A percentile compares a stretch with the other conserved stretches of the same genome.
These are phyloP conservation scores for Gentiana straminea DNA, from an alignment of 257 asterid genomes.

Conservation along the genomic window DNA sequence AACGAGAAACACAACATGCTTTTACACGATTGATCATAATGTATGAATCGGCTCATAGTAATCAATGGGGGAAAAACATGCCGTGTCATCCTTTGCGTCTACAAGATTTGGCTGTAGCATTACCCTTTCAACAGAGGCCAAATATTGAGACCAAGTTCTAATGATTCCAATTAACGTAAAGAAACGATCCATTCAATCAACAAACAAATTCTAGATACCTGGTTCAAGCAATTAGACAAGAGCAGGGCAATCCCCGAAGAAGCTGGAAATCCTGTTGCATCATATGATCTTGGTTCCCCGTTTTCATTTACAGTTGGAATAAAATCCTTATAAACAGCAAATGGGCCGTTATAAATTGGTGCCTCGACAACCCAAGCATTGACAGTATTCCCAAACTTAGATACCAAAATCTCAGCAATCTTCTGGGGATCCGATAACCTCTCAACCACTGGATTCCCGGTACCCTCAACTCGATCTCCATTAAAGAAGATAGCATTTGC, in stretches of 20 bases:
- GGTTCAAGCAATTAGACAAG: constrained; percentile 54
- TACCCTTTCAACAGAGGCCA: no score
- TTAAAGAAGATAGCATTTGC: constrained; percentile 78
- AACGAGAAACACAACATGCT: no score
- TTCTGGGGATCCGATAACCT: constrained; percentile 66
- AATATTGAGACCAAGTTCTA: no score
- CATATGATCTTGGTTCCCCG: constrained; percentile 78
- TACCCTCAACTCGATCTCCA: constrained; percentile 77
- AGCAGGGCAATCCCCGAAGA: constrained; percentile 61
- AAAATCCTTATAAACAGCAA: constrained; percentile 84
- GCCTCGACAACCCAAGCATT: constrained; percentile 92
- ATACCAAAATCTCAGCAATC: constrained; percentile 66
- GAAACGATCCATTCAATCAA: no score
- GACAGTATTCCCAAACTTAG: constrained; percentile 69
- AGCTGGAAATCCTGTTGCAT: constrained; percentile 76
- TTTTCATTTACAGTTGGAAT: constrained; percentile 57
- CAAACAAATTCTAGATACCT: constrained; percentile 27
- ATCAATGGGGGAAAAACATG: no score
- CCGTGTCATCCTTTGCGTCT: no score
- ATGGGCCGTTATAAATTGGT: constrained; percentile 67
- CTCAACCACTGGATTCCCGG: constrained; percentile 75
- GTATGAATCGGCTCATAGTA: no score
- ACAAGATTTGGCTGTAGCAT: no score
- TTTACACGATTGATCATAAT: no score
- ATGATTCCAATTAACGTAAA: no score